Evolutionary conservation across 345 rosid species (phyloP), one percentile per base, ranked within the genome.

Genomic region (Sonneratia caseolaris): DNA sequence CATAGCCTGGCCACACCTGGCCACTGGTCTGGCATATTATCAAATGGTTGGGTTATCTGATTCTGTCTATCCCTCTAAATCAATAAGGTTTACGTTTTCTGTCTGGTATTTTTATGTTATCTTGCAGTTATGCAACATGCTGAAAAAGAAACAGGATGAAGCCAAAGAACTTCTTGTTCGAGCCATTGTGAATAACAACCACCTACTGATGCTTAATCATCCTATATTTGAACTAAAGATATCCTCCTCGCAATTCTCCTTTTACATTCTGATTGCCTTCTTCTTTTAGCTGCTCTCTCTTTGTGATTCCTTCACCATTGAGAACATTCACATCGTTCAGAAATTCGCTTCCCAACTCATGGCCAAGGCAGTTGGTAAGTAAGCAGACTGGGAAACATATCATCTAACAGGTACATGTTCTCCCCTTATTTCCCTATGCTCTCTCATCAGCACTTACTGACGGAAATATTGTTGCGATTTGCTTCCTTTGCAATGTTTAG

Each of bases 71-170:
- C 0, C 32, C 35, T 57, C 35, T 5, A 57, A 57, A 57, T 42
- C 10, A 42, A 1, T 9, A 42, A 42, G 45, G 11, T 62, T 32
- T 62, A 10, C 12, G 9, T 32, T 3, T 14, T 10, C 16, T 27
- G 6, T 11, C 3, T 62, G 32, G 4, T 62, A 13, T 35, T 32
- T 68, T 37, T 24, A 21, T 42, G 38, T 72, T 35, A 37, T 43
- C 13, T 9, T 76, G 79, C 90, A 95, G 98, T 85, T 95, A 22
- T 85, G 90, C 83, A 84, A 79, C 86, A 84, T 81, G 84, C 86
- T 95, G 77, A 88, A 76, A 83, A 90, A 92, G 87, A 92, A 86
- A 81, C 81, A 87, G 3, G 97, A 90, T 78, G 94, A 92, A 83
- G 96, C 91, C 61, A 92, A 89, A 82, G 94, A 92, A 79, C 3